phyloP scores from a whole-genome alignment of 345 rosid species.

The Camelina laxa region DNA sequence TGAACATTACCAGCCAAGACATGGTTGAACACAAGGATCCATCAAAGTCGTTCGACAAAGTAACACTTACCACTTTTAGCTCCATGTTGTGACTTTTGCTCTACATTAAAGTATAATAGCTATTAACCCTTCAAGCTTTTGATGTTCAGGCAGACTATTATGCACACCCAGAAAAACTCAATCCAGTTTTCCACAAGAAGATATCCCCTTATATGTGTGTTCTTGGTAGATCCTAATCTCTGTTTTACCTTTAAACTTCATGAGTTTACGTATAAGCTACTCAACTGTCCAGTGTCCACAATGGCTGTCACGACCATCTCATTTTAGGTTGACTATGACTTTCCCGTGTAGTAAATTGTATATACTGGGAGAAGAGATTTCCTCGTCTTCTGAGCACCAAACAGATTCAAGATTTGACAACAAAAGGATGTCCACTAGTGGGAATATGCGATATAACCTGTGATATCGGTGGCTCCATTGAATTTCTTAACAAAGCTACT shows the following conservation, averaged over 20 bases:
- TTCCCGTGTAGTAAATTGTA: conserved; percentile 75
- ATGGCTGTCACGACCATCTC: conserved; percentile 14
- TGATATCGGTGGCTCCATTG: conserved; percentile 83
- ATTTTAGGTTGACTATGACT: conserved; percentile 16
- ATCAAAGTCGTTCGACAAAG: conserved; percentile 74
- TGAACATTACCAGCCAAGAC: conserved; percentile 78
- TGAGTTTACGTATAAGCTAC: neutral
- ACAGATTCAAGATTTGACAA: conserved; percentile 68
- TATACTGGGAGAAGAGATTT: conserved; percentile 96
- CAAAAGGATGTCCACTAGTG: conserved; percentile 70
- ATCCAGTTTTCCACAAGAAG: conserved; percentile 71
- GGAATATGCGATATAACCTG: conserved; percentile 93
- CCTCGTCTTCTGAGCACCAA: conserved; percentile 69
- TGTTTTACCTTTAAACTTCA: conserved; percentile 14
- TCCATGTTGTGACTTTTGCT: conserved; percentile 1
- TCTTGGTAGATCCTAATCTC: conserved; percentile 62
- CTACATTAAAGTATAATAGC: neutral
- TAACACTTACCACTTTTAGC: conserved; percentile 33
- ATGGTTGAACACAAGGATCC: conserved; percentile 82
- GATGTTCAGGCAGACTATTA: conserved; percentile 81
- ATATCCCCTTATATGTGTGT: conserved; percentile 80
- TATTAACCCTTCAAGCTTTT: conserved; percentile 4
- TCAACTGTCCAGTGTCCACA: neutral
- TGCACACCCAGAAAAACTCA: conserved; percentile 89
- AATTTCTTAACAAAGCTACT: conserved; percentile 77